Evolutionary conservation across 1,284 basidiomycete genomes (phyloP).

Genomic region (Macrocybe sp.): DNA sequence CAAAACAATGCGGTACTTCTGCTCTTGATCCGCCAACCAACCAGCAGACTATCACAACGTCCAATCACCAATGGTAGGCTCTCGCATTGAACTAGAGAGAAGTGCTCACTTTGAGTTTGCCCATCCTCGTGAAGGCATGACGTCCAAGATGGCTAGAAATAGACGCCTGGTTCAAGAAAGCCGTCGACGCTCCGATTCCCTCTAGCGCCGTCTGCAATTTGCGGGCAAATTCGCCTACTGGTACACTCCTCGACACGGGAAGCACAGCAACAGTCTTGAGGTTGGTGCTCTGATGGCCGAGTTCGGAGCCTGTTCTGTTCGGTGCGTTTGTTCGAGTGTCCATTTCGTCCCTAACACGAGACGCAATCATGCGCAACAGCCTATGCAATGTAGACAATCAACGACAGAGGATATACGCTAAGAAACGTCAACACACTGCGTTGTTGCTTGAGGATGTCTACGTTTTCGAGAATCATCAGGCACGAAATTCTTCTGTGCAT

Average conservation of each 20-base stretch:
- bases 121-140: slow-evolving; percentile 92
- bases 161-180: slow-evolving; percentile 88
- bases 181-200: slow-evolving; percentile 83
- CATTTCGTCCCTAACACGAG: slow-evolving; percentile 83
- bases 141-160: slow-evolving; percentile 86
- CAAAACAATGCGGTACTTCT: slow-evolving; percentile 85
- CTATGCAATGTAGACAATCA: slow-evolving; percentile 27
- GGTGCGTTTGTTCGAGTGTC: slow-evolving; percentile 48
- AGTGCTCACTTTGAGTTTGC: slow-evolving; percentile 73
- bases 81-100: background rate
- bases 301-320: slow-evolving; percentile 45
- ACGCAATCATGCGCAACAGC: slow-evolving; percentile 88
- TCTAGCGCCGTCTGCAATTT: slow-evolving; percentile 88
- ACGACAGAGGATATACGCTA: slow-evolving; percentile 1
- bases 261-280: slow-evolving; percentile 90
- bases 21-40: slow-evolving; percentile 94
- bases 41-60: slow-evolving; percentile 38
- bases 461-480: slow-evolving; percentile 3
- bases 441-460: slow-evolving; percentile 92
- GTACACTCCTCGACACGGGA: slow-evolving; percentile 78
- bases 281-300: slow-evolving; percentile 82
- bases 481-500: background rate
- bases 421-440: slow-evolving; percentile 58
- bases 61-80: background rate
- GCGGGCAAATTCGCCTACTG: slow-evolving; percentile 82